These are phyloP conservation scores for Aspergillus carbonarius DNA, from an alignment of 2,329 filamentous ascomycete species.

Conservation along the genomic window DNA sequence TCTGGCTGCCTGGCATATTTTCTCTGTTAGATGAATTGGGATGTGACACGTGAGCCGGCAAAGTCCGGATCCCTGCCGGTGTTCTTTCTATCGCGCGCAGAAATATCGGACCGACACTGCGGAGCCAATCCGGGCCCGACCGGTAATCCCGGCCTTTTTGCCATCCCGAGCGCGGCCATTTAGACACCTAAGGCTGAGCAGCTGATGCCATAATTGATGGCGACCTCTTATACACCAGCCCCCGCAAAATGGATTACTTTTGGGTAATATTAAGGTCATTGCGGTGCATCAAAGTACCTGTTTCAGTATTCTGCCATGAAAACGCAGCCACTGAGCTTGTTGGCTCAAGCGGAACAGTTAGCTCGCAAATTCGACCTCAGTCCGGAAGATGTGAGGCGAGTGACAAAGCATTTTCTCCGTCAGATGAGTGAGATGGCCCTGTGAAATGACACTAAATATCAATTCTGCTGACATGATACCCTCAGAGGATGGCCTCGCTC, in stretches of 20 bases:
- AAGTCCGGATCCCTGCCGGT: background rate
- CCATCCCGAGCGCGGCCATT: background rate
- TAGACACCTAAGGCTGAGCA: background rate
- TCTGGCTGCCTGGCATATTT: background rate
- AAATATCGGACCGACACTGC: background rate
- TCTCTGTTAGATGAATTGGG: background rate
- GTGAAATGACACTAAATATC: too few relatives aligned
- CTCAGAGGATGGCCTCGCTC: slow-evolving; percentile 17
- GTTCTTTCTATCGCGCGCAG: background rate
- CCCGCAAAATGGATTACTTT: background rate
- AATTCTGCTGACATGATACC: background rate
- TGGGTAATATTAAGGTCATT: background rate
- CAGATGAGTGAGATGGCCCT: slow-evolving; percentile 12
- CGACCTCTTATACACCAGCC: background rate
- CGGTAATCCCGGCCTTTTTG: background rate
- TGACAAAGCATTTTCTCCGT: slow-evolving; percentile 13
- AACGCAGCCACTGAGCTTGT: slow-evolving; percentile 10
- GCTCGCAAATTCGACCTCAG: slow-evolving; percentile 10
- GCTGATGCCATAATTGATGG: too few relatives aligned
- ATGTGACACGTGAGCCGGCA: background rate
- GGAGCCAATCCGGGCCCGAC: background rate
- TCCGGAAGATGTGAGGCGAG: slow-evolving; percentile 8
- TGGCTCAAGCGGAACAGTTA: slow-evolving; percentile 14
- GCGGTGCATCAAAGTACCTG: background rate
- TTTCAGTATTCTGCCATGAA: background rate